phyloP scores from a whole-genome alignment of 306 rosid species.

The Fagus sylvatica region DNA sequence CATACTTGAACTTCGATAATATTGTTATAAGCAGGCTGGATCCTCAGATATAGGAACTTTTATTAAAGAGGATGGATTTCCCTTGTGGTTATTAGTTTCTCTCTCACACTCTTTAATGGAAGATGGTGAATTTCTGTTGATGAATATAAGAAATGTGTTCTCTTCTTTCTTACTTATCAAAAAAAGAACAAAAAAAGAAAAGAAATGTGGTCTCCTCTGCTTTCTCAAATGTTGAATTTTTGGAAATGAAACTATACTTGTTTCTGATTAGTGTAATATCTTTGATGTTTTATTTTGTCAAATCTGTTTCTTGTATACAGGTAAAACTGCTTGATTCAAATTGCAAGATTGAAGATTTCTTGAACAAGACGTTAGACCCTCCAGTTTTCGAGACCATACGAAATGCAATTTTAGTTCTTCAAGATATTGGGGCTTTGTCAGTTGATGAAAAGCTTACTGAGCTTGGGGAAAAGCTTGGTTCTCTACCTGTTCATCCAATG shows the following conservation, averaged over 20 bases:
- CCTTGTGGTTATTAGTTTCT: neutral
- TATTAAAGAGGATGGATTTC: neutral
- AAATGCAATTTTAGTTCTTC: conserved; percentile 76
- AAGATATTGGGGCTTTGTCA: conserved; percentile 90
- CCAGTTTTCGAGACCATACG: conserved; percentile 74
- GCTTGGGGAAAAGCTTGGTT: conserved; percentile 87
- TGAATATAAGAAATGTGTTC: neutral
- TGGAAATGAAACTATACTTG: neutral
- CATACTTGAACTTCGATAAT: neutral
- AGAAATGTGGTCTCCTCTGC: neutral
- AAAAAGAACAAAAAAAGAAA: too few relatives aligned
- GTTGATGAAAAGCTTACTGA: conserved; percentile 68
- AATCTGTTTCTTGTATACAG: conserved; percentile 42
- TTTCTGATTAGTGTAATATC: conserved; percentile 5
- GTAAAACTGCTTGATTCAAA: conserved; percentile 84
- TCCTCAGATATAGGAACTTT: neutral
- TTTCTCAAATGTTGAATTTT: neutral
- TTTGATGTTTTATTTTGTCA: neutral
- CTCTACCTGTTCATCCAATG: conserved; percentile 89
- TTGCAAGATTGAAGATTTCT: conserved; percentile 65
- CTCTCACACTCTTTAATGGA: neutral
- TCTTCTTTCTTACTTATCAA: too few relatives aligned
- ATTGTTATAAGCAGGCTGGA: neutral
- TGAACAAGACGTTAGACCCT: conserved; percentile 85
- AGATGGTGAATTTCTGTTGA: neutral